Evolutionary conservation across 768 basidiomycete genomes (phyloP), one percentile per base, ranked within the genome.

Genomic region (Trametes meyenii): DNA sequence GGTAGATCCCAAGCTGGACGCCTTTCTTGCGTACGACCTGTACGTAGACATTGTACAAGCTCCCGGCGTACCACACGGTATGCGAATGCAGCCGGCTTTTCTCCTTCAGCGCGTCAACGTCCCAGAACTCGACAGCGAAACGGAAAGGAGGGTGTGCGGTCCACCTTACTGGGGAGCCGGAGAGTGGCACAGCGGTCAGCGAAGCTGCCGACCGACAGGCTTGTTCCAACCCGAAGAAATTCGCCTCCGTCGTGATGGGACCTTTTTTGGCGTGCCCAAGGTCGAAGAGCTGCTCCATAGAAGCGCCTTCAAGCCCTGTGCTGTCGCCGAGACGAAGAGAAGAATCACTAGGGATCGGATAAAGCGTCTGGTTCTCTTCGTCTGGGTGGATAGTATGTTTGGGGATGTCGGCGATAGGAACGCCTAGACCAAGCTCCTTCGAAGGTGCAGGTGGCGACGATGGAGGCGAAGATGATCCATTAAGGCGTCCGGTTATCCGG

Each of bases 121-220:
- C 89, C 89, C 91, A 96, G 71, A 96, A 96, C 73, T 96, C 94
- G 53, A 94, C 91, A 10, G 85, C 84, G 70, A 96, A 93, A 21
- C 94, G 84, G 74, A 81, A 90, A 0, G 95, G 95, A 46, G 89
- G 86, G 69, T 85, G 84, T n/a, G 83, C 78, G 0, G 87, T 82
- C 87, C 88, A 92, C 66, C 74, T 81, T 21, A 81, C 75, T 3
- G 81, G 82, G 0, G 77, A 58, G 62, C 83, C 82, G 14, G 68
- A 81, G 83, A 43, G 75, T 12, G 51, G 24, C 17, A 42, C 11
- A 12, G 33, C 14, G 3, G 39, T 16, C 26, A 60, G 58, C 13
- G 59, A 74, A 5, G 72, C 66, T 0, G 77, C 78, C 5, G 76
- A 74, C 62, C 76, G 78, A 42, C 78, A 74, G 6, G 79, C 75